Conservation (phyloP, 345 rosid species). For the Salix viminalis region DNA sequence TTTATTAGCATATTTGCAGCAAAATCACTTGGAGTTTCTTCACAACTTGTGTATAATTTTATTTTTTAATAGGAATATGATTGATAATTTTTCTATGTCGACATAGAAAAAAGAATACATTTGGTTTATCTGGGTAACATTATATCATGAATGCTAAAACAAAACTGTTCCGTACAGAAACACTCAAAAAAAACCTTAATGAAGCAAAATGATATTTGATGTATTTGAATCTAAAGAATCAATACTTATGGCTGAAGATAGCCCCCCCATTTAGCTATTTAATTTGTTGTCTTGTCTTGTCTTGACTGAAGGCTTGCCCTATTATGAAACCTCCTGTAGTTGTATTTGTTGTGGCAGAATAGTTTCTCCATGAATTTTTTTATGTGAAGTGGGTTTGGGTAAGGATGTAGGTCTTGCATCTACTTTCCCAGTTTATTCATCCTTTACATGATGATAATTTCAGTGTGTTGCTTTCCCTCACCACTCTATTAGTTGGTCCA, state of each 20-base stretch:
- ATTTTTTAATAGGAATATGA: background rate
- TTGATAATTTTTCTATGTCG: background rate
- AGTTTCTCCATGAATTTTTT: background rate
- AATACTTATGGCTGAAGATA: background rate
- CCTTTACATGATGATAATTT: background rate
- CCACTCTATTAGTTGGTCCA: background rate
- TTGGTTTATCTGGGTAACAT: background rate
- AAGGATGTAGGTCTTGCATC: background rate
- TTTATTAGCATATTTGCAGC: background rate
- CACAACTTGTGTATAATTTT: background rate
- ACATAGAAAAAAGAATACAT: background rate
- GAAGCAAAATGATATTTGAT: background rate
- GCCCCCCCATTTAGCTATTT: background rate
- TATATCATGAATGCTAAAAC: background rate
- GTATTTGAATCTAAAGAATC: background rate
- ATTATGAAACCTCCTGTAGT: background rate
- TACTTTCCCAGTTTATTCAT: background rate
- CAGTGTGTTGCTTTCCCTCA: background rate
- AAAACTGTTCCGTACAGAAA: background rate
- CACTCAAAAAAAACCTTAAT: background rate
- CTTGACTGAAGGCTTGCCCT: no score
- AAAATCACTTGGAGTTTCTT: background rate
- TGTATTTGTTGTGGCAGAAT: background rate
- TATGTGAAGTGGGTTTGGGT: background rate
- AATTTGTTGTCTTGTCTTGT: background rate